Conservation (phyloP, 768 basidiomycete species). For the Rhodotorula taiwanensis region DNA sequence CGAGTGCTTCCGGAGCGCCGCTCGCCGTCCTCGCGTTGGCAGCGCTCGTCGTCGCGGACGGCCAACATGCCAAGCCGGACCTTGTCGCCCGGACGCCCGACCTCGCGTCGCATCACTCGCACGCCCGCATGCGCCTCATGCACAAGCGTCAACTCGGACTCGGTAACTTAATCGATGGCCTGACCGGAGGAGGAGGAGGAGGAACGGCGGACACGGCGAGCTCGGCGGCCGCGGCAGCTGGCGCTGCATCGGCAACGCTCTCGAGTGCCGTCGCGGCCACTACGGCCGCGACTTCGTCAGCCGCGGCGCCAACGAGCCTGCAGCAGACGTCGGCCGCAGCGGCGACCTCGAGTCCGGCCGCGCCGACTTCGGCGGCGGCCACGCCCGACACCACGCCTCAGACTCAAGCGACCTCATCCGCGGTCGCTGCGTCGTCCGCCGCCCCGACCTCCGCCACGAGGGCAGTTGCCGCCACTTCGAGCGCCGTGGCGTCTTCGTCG, state of each 20-base stretch:
- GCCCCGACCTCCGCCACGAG: too few relatives aligned
- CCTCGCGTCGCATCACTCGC: neutral
- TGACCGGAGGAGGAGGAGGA: neutral
- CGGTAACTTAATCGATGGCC: neutral
- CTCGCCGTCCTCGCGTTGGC: neutral
- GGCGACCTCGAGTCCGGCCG: neutral
- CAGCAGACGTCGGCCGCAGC: neutral
- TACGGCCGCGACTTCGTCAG: neutral
- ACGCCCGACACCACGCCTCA: too few relatives aligned
- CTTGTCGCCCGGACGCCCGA: neutral
- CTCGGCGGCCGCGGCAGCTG: neutral
- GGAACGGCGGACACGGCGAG: neutral
- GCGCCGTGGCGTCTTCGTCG: too few relatives aligned
- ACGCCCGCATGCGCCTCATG: neutral
- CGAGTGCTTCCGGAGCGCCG: too few relatives aligned
- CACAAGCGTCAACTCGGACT: neutral
- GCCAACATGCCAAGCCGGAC: neutral
- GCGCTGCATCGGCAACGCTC: neutral
- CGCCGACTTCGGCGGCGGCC: neutral
- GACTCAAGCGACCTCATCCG: too few relatives aligned
- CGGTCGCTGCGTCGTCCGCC: too few relatives aligned
- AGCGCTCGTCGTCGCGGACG: neutral
- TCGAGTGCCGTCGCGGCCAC: neutral
- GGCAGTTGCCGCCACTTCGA: too few relatives aligned
- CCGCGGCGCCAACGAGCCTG: neutral